phyloP scores from a whole-genome alignment of 148 eudicot species.

The Cornus controversa region DNA sequence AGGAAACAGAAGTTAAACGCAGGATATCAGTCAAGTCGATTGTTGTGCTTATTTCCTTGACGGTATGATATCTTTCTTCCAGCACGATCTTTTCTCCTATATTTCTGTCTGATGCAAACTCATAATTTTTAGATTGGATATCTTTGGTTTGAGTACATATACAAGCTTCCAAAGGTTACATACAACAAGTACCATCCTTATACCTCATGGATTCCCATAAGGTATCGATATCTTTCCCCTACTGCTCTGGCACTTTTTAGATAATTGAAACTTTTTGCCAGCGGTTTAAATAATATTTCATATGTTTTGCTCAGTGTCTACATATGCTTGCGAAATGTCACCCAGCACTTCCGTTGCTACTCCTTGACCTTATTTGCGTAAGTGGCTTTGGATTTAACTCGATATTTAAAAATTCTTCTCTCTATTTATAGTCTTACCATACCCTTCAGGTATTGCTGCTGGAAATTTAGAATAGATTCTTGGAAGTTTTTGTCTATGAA shows the following conservation, averaged over 20 bases:
- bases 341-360: constrained; percentile 78
- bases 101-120: neutral
- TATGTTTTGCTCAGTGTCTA: constrained; percentile 60
- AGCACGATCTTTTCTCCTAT: constrained; percentile 3
- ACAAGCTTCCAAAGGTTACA: constrained; percentile 84
- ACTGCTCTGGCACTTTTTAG: neutral
- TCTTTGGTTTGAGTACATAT: constrained; percentile 78
- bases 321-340: constrained; percentile 87
- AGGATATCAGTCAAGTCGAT: constrained; percentile 59
- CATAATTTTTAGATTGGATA: constrained; percentile 65
- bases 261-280: neutral
- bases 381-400: constrained; percentile 29
- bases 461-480: neutral
- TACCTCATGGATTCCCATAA: constrained; percentile 98
- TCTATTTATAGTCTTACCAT: neutral
- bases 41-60: constrained; percentile 44
- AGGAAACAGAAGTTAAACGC: constrained; percentile 68
- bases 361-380: constrained; percentile 91
- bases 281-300: constrained; percentile 3
- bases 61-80: constrained; percentile 38
- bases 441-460: neutral
- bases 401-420: neutral
- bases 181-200: constrained; percentile 94
- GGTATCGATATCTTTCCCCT: constrained; percentile 42
- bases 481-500: neutral